Evolutionary conservation across 2,329 filamentous ascomycete species (phyloP).

Genomic region (Xenoacremonium recifei): DNA sequence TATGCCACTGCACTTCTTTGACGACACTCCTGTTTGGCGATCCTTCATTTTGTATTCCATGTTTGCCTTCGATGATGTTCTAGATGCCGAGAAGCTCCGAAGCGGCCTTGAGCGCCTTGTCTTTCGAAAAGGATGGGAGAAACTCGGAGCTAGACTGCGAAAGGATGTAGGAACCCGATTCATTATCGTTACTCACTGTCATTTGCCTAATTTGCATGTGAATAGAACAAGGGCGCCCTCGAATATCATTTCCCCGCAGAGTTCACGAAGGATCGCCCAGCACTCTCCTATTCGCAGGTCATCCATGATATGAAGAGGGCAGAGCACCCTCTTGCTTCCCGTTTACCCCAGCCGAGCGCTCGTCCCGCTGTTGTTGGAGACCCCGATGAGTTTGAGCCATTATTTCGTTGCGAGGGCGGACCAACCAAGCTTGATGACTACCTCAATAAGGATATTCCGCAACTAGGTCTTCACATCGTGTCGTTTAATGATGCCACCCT

Average conservation of each 20-base stretch:
- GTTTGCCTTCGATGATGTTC: neutral
- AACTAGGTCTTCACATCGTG: conserved; percentile 45
- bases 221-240: neutral
- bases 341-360: neutral
- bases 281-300: neutral
- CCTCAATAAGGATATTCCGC: conserved; percentile 39
- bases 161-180: neutral
- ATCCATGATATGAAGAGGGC: neutral
- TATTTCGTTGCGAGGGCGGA: conserved; percentile 1
- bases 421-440: conserved; percentile 36
- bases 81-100: neutral
- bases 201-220: neutral
- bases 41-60: neutral
- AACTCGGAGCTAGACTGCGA: neutral
- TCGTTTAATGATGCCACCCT: conserved; percentile 49
- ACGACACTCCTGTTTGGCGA: neutral
- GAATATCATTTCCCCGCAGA: neutral
- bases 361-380: neutral
- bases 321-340: neutral
- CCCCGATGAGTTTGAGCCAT: neutral
- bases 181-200: too few species aligned
- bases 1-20: neutral
- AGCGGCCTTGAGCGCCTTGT: neutral
- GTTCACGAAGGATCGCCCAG: neutral
- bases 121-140: neutral